Conservation (phyloP, 768 basidiomycete genomes). For the Macrolepiota dolichaula region DNA sequence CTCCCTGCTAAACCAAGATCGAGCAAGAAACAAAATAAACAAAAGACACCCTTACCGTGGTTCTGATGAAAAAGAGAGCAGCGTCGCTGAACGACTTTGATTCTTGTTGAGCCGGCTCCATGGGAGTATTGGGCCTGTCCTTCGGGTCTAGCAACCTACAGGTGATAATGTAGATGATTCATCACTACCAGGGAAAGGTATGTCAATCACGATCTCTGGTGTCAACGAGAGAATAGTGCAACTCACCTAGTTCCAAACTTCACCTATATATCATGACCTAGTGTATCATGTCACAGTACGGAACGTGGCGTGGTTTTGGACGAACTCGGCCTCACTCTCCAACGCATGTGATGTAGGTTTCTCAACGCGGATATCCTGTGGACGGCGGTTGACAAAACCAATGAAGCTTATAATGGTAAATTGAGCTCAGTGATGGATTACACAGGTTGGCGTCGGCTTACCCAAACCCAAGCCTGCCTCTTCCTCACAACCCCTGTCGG, state of each 20-base stretch:
- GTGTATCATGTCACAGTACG: slow-evolving; percentile 95
- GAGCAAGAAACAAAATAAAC: neutral
- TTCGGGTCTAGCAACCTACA: slow-evolving; percentile 99
- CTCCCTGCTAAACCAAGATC: slow-evolving; percentile 60
- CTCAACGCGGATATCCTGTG: slow-evolving; percentile 91
- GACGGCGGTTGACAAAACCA: slow-evolving; percentile 95
- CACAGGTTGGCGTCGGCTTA: too few species aligned
- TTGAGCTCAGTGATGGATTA: too few species aligned
- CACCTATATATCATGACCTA: slow-evolving; percentile 93
- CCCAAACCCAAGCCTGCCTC: too few species aligned
- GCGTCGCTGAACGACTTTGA: slow-evolving; percentile 96
- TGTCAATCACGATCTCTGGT: neutral
- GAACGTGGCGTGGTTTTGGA: slow-evolving; percentile 85
- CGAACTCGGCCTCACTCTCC: slow-evolving; percentile 87
- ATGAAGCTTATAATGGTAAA: too few species aligned
- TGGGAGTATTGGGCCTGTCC: slow-evolving; percentile 92
- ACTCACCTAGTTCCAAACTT: slow-evolving; percentile 86
- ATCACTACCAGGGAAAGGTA: slow-evolving; percentile 65
- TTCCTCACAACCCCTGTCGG: too few species aligned
- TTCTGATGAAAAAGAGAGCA: slow-evolving; percentile 87
- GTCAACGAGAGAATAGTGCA: neutral
- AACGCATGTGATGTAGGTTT: slow-evolving; percentile 84
- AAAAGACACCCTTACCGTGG: slow-evolving; percentile 55
- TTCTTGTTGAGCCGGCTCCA: slow-evolving; percentile 99
- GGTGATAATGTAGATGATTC: slow-evolving; percentile 96